phyloP scores from a whole-genome alignment of 1,284 basidiomycete genomes.

The Jaminaea rosea region DNA sequence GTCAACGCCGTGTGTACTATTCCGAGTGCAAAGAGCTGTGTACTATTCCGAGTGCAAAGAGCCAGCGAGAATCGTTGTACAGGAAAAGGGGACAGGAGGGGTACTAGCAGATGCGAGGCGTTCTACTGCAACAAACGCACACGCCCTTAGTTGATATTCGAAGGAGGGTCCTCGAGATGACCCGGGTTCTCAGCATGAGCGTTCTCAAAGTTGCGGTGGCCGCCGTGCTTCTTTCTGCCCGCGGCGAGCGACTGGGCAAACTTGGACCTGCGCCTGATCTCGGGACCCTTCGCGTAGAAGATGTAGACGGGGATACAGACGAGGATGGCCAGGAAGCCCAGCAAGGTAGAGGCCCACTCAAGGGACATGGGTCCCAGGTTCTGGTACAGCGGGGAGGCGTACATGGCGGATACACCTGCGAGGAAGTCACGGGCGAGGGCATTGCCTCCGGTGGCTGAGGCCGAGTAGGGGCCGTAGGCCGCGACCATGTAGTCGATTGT shows the following conservation, averaged over 20 bases:
- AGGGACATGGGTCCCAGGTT: conserved; percentile 32
- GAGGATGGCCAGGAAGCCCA: conserved; percentile 47
- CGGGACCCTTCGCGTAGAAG: conserved; percentile 49
- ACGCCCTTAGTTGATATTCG: no score
- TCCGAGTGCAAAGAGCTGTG: no score
- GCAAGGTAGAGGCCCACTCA: conserved; percentile 49
- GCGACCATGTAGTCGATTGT: conserved; percentile 50
- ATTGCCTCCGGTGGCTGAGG: conserved; percentile 48
- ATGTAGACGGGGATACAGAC: conserved; percentile 49
- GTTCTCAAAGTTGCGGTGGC: conserved; percentile 10
- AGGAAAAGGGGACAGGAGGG: no score
- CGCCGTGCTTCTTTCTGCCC: conserved; percentile 49
- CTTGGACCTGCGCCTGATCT: conserved; percentile 46
- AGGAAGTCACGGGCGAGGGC: conserved; percentile 45
- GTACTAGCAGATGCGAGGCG: no score
- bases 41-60: no score
- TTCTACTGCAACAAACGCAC: no score
- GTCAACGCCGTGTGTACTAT: no score
- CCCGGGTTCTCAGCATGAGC: background rate
- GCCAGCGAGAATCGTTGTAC: no score
- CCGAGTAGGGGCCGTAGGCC: conserved; percentile 49
- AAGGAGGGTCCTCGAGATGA: background rate
- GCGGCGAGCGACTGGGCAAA: conserved; percentile 48
- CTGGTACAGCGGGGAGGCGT: conserved; percentile 47
- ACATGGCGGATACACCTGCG: conserved; percentile 50